These are phyloP conservation scores for Sarocladium strictum DNA, from an alignment of 2,329 filamentous ascomycete genomes.

Conservation along the genomic window DNA sequence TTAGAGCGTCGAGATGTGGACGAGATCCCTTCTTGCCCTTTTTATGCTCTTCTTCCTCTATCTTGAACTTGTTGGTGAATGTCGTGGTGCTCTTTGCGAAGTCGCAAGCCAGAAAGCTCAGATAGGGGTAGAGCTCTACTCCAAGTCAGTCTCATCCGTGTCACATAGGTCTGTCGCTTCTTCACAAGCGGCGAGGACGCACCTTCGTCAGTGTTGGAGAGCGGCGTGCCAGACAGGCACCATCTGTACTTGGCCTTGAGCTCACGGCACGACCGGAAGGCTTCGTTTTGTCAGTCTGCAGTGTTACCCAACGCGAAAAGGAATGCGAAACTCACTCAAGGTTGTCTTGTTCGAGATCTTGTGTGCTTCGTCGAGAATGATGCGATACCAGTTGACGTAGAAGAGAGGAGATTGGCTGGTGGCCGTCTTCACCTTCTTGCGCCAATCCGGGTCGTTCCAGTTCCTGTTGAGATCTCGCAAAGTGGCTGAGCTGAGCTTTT, in stretches of 20 bases:
- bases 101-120: slow-evolving; percentile 23
- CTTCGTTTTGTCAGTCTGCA: slow-evolving; percentile 12
- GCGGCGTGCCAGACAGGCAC: slow-evolving; percentile 29
- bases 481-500: slow-evolving; percentile 11
- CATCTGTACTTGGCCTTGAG: slow-evolving; percentile 26
- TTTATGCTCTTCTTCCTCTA: slow-evolving; percentile 10
- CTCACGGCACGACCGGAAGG: slow-evolving; percentile 17
- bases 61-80: slow-evolving; percentile 16
- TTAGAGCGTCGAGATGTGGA: neutral
- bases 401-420: slow-evolving; percentile 13
- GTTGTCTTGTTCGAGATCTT: slow-evolving; percentile 43
- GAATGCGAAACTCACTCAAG: slow-evolving; percentile 23
- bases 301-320: too few relatives aligned
- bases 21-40: neutral
- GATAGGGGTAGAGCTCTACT: slow-evolving; percentile 30
- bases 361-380: slow-evolving; percentile 54
- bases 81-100: slow-evolving; percentile 6
- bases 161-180: too few relatives aligned
- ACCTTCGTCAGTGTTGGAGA: slow-evolving; percentile 27
- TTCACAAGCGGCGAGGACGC: too few relatives aligned
- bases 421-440: slow-evolving; percentile 34
- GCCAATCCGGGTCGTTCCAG: slow-evolving; percentile 14
- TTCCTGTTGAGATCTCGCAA: neutral
- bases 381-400: slow-evolving; percentile 37
- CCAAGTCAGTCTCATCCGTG: neutral